These are phyloP conservation scores for Beauveria asiatica DNA, from an alignment of 2,329 filamentous ascomycete genomes.

Conservation along the genomic window DNA sequence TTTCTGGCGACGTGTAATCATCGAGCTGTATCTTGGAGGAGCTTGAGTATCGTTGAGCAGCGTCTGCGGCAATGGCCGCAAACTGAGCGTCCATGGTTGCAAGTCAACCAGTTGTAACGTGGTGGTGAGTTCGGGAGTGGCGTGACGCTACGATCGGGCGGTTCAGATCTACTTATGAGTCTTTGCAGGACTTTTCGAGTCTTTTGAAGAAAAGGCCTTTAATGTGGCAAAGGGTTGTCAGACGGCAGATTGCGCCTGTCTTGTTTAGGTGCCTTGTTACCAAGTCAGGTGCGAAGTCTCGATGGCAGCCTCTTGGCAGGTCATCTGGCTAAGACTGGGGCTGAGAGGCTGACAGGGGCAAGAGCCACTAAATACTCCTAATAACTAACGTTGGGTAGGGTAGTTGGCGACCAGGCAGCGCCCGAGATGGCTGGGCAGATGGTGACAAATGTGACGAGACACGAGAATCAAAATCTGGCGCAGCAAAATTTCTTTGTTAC, in stretches of 20 bases:
- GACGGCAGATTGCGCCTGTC: neutral
- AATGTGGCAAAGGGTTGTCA: neutral
- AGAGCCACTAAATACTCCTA: neutral
- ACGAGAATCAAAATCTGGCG: no score
- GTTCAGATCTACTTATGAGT: neutral
- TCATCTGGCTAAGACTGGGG: conserved; percentile 8
- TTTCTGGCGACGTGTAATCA: conserved; percentile 25
- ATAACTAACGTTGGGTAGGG: no score
- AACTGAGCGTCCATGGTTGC: conserved; percentile 14
- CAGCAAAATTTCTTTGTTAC: neutral
- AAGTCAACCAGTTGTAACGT: neutral
- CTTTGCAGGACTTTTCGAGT: neutral
- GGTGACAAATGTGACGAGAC: no score
- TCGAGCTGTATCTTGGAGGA: conserved; percentile 21
- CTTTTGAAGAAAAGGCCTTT: neutral
- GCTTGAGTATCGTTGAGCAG: conserved; percentile 24
- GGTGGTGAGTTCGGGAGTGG: neutral
- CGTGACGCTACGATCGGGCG: neutral
- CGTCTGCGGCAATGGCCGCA: conserved; percentile 25
- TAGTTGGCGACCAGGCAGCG: neutral
- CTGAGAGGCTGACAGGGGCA: conserved; percentile 4
- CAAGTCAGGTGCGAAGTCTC: conserved; percentile 1
- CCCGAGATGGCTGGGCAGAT: neutral
- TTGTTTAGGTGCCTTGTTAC: neutral
- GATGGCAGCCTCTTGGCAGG: neutral